Evolutionary conservation across 2,329 filamentous ascomycete species (phyloP), one percentile per base, ranked within the genome.

Genomic region (Tolypocladium inflatum): DNA sequence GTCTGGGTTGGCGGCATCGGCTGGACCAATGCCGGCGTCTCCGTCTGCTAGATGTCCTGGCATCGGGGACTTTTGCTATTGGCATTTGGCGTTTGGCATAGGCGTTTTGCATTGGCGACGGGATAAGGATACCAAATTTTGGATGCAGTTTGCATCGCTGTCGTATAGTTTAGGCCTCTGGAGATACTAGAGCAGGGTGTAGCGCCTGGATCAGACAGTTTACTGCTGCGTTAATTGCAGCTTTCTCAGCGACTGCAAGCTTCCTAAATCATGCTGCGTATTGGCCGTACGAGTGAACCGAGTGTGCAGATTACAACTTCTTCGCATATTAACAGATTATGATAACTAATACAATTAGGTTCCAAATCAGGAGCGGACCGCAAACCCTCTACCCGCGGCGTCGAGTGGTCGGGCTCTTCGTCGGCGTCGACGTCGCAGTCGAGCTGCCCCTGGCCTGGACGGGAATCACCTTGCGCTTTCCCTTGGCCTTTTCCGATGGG

Each of bases 401-500:
- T 45, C 75, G 73, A 52, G 75, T 78, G 23, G 75, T 76, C 35
- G 75, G 74, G 30, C 70, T 71, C 68, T 76, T 76, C 65, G 70
- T 74, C 55, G 73, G 70, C 8, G 69, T 75, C 52, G 73, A 69
- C 5, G 73, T 68, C n/a, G 64, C 64, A 6, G 68, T 65, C 21
- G 73, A 65, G 19, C 61, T 64, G 23, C 62, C 65, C 59, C 64
- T 65, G 26, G 63, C 67, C 55, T 64, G 64, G 35, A 69, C 58
- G 13, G 70, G 65, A 11, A 63, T 58, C 13, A 65, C 61, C 66
- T 73, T 75, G 58, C 69, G 70, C 70, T 79, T 79, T 58, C 70
- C 71, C 66, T 74, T 73, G 50, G 70, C 70, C 67, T 77, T 78
- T 62, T 72, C 69, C 17, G 80, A 78, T 11, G 82, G 81, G 9